Conservation (phyloP, 148 eudicot genomes). For the Heliosperma pusillum region DNA sequence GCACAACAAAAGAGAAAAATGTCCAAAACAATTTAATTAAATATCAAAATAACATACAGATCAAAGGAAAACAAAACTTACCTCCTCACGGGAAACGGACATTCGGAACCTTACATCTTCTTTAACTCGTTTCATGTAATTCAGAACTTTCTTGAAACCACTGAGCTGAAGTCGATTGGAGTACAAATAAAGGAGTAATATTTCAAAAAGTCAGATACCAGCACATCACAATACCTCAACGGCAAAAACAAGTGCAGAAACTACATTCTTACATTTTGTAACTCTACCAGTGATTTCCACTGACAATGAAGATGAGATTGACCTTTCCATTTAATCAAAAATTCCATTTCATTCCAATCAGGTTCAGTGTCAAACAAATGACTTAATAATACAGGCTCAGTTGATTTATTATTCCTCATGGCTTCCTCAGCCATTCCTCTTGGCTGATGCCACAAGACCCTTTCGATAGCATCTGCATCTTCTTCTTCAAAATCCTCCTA, state of each 20-base stretch:
- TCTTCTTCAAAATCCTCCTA: constrained; percentile 93
- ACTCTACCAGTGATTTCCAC: constrained; percentile 75
- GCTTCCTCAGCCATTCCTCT: constrained; percentile 97
- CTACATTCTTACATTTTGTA: constrained; percentile 64
- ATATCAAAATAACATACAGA: neutral
- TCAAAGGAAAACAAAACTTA: constrained; percentile 26
- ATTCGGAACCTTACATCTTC: constrained; percentile 87
- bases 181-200: constrained; percentile 5
- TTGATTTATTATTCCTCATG: constrained; percentile 53
- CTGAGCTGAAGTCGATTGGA: constrained; percentile 59
- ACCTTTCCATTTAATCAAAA: constrained; percentile 96
- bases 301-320: constrained; percentile 93
- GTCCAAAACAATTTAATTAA: neutral
- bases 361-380: constrained; percentile 76
- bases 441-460: constrained; percentile 95
- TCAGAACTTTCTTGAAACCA: constrained; percentile 95
- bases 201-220: neutral
- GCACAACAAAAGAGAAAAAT: neutral
- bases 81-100: constrained; percentile 93
- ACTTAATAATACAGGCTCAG: constrained; percentile 70
- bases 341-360: constrained; percentile 90
- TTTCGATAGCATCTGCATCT: constrained; percentile 82
- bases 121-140: constrained; percentile 77
- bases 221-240: neutral
- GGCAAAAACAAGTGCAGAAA: neutral